A percentile compares a stretch with the other conserved stretches of the same genome.
Evolutionary conservation across 768 basidiomycete species (phyloP).

Genomic region (Cystofilobasidium ferigula): DNA sequence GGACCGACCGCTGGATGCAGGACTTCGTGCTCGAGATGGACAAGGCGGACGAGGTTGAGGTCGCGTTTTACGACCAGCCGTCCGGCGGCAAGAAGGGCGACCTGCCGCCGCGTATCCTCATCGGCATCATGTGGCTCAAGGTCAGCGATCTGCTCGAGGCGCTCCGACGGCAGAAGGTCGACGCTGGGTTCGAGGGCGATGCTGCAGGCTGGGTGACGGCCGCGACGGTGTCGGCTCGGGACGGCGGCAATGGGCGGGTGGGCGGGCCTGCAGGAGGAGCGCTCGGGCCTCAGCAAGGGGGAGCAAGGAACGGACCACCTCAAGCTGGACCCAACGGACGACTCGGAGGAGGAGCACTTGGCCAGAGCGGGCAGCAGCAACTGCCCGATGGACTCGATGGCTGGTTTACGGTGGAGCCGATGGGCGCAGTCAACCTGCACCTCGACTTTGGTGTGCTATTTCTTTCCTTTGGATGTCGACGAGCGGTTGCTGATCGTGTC

Average conservation of each 20-base stretch:
- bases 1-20: slow-evolving; percentile 95
- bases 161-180: slow-evolving; percentile 76
- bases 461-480: not conserved
- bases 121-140: slow-evolving; percentile 88
- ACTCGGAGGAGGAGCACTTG: not conserved
- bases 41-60: slow-evolving; percentile 97
- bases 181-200: slow-evolving; percentile 61
- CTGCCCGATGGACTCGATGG: slow-evolving; percentile 73
- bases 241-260: not conserved
- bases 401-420: slow-evolving; percentile 96
- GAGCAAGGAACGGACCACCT: slow-evolving; percentile 1
- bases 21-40: slow-evolving; percentile 92
- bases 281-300: not conserved
- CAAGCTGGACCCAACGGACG: slow-evolving; percentile 41
- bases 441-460: slow-evolving; percentile 76
- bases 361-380: slow-evolving; percentile 27
- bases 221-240: slow-evolving; percentile 32
- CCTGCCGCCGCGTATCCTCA: slow-evolving; percentile 44
- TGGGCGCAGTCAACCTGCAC: slow-evolving; percentile 76
- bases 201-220: slow-evolving; percentile 89
- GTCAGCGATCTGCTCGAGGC: slow-evolving; percentile 91
- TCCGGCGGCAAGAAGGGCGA: slow-evolving; percentile 62
- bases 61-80: slow-evolving; percentile 88
- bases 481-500: not conserved
- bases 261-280: not conserved